A percentile compares a stretch with the other conserved stretches of the same genome.
Conservation (phyloP, 2,329 filamentous ascomycete species). For the Parafenestella ontariensis region DNA sequence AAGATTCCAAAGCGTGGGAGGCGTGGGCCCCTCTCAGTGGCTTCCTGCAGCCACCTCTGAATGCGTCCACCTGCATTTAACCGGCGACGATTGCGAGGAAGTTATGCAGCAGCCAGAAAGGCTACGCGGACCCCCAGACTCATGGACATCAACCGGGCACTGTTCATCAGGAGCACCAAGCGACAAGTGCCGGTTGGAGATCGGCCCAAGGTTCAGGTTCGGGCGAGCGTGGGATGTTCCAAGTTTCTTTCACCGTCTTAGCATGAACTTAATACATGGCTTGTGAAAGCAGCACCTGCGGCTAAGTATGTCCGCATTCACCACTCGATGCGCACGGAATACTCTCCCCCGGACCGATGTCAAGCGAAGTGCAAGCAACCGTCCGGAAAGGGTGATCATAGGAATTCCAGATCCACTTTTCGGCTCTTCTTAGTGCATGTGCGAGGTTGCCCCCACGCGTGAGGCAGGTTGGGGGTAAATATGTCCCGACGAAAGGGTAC, state of each 20-base stretch:
- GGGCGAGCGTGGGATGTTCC: slow-evolving; percentile 9
- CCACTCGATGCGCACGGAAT: not conserved
- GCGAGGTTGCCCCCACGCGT: slow-evolving; percentile 8
- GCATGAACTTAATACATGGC: slow-evolving; percentile 1
- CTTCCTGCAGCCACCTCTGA: slow-evolving; percentile 22
- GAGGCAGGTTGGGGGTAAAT: slow-evolving; percentile 2
- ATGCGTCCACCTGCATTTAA: slow-evolving; percentile 20
- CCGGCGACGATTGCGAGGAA: slow-evolving; percentile 14
- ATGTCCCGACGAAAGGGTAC: slow-evolving; percentile 4
- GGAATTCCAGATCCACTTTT: not conserved
- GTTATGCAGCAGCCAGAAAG: not conserved
- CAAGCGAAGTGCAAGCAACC: not conserved
- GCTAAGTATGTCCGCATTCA: not conserved
- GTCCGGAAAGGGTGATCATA: not conserved
- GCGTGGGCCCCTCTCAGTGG: slow-evolving; percentile 1
- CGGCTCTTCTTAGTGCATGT: not conserved
- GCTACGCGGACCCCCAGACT: not conserved
- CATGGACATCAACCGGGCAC: slow-evolving; percentile 3
- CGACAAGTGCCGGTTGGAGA: slow-evolving; percentile 12
- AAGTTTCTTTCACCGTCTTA: not conserved
- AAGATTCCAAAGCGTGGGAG: slow-evolving; percentile 7
- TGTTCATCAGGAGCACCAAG: slow-evolving; percentile 3
- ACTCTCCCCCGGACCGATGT: not conserved
- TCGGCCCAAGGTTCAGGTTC: slow-evolving; percentile 13
- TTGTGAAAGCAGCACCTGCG: not conserved